Evolutionary conservation across 1,284 basidiomycete genomes (phyloP).

Genomic region (Tausonia pullulans): DNA sequence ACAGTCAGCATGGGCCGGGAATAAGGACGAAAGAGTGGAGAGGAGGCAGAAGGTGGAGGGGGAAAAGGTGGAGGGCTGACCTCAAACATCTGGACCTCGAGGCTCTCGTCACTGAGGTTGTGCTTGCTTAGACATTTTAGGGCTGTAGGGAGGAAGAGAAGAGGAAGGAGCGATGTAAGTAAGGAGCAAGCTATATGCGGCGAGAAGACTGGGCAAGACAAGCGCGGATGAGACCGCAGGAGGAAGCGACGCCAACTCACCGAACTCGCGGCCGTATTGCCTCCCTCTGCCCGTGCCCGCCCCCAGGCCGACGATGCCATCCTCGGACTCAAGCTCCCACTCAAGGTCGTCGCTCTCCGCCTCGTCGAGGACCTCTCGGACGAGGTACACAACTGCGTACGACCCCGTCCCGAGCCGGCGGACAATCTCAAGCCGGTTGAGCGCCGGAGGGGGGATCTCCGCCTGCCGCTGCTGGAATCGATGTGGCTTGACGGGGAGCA

Average conservation of each 20-base stretch:
- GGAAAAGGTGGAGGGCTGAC: constrained; percentile 34
- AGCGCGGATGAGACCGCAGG: not conserved
- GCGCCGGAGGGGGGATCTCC: constrained; percentile 5
- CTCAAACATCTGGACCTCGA: constrained; percentile 79
- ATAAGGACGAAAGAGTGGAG: not conserved
- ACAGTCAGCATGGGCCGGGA: not conserved
- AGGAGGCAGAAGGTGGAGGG: not conserved
- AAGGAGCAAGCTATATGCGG: not conserved
- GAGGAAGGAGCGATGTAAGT: not conserved
- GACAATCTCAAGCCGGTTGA: constrained; percentile 59
- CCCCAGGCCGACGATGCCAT: constrained; percentile 20
- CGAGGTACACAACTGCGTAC: constrained; percentile 88
- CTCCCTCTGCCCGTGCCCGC: constrained; percentile 1
- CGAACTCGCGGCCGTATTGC: constrained; percentile 67
- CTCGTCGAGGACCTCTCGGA: constrained; percentile 65
- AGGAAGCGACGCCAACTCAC: constrained; percentile 21
- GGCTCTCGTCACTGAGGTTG: constrained; percentile 73
- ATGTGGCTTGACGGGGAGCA: not conserved
- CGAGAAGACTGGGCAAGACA: not conserved
- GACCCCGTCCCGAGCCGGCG: constrained; percentile 73
- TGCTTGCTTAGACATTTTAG: constrained; percentile 93
- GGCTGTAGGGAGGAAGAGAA: constrained; percentile 37
- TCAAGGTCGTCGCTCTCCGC: constrained; percentile 44
- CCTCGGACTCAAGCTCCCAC: constrained; percentile 44
- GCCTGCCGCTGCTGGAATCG: not conserved